phyloP scores from a whole-genome alignment of 1,139 yeast species.

The Nakaseomyces delphensis region DNA sequence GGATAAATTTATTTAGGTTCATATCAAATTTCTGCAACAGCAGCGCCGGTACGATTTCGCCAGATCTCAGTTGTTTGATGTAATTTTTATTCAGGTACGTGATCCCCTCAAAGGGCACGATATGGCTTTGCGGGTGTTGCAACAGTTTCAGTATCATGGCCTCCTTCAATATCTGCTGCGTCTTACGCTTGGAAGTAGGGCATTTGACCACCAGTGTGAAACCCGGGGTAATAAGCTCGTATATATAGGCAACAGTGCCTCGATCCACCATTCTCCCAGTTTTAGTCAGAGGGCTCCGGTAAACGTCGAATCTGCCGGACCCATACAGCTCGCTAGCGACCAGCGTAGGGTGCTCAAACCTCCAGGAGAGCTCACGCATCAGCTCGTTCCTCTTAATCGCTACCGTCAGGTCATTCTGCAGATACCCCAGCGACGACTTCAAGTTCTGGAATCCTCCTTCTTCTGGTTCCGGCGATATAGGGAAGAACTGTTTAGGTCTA shows the following conservation, averaged over 20 bases:
- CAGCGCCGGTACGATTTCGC: slow-evolving; percentile 16
- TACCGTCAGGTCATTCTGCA: background rate
- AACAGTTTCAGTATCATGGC: slow-evolving; percentile 10
- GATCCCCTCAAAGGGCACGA: slow-evolving; percentile 15
- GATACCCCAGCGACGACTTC: background rate
- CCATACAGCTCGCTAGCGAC: slow-evolving; percentile 2
- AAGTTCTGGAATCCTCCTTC: background rate
- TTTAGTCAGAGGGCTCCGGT: background rate
- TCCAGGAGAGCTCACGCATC: background rate
- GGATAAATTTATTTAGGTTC: slow-evolving; percentile 12
- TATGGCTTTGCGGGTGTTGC: slow-evolving; percentile 7
- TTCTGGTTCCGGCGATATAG: slow-evolving; percentile 3
- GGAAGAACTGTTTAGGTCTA: background rate
- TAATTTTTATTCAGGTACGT: slow-evolving; percentile 14
- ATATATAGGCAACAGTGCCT: slow-evolving; percentile 1
- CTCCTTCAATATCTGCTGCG: slow-evolving; percentile 11
- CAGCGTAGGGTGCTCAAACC: background rate
- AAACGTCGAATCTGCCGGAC: background rate
- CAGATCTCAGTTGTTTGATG: slow-evolving; percentile 12
- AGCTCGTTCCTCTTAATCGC: background rate
- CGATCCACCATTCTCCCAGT: slow-evolving; percentile 1
- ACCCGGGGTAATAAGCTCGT: background rate
- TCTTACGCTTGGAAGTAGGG: slow-evolving; percentile 7
- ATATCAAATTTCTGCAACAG: slow-evolving; percentile 12
- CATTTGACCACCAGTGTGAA: background rate